Base-by-base conservation (phyloP, 73 alveolate species). In the Tetrahymena borealis region DNA sequence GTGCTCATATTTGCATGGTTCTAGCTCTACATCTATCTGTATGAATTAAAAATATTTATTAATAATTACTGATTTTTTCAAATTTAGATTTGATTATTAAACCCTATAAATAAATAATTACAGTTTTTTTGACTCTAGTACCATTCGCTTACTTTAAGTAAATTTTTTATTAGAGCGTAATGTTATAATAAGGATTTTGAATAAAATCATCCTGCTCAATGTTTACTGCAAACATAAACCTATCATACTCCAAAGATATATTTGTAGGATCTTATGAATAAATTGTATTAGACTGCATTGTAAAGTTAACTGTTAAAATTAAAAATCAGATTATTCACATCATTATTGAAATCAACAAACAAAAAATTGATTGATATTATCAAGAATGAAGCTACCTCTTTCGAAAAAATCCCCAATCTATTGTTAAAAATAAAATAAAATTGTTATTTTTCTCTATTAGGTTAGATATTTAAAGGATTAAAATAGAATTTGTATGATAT, bases 201-300 rank as follows among this genome's bases (percentile, higher is more conserved):
- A 91, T 93, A 91, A 93, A 93, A 93, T 93, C 91, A 18, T 24
- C 42, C 38, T 93, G 41, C 41, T 78, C 92, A 13, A 93, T 85
- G 35, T 93, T 77, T 6, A 93, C 95, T 20, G 95, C 93, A 12
- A 93, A 39, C 95, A 93, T 93, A 85, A 79, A 93, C 4, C 39
- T 79, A 32, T 33, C 38, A 38, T 33, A 33, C 32, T 36, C 36
- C 90, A 90, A 36, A 32, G 33, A 33, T 24, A 90, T 33, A 10
- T 8, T n/a, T 3, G 85, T 18, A 38, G 93, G 93, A 38, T 90
- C 11, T 13, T 60, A 32, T 60, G 85, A 60, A 60, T 24, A 60
- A 24, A 60, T 24, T 4, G 11, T 60, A 15, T 60, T 60, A 10
- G 33, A 60, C 31, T 60, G 35, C n/a, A 60, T 35, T 13, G 33